Percentiles rank a stretch among this genome's conserved stretches.
These are phyloP conservation scores for Capronia epimyces DNA, from an alignment of 2,329 filamentous ascomycete species.

Conservation along the genomic window DNA sequence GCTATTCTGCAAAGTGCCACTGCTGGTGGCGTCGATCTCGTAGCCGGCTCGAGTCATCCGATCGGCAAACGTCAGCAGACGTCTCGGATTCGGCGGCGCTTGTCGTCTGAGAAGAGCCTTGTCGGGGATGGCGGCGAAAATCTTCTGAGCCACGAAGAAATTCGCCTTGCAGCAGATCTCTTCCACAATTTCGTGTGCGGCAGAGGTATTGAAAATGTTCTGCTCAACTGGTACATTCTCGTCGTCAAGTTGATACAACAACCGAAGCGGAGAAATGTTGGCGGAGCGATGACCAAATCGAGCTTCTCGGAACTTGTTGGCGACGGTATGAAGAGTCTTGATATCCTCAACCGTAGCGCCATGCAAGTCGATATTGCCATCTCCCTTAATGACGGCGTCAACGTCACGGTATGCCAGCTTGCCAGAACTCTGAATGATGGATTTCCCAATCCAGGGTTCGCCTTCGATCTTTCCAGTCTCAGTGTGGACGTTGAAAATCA, in stretches of 20 bases:
- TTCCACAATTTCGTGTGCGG: conserved; percentile 87
- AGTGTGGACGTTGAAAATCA: conserved; percentile 85
- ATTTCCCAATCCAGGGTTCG: conserved; percentile 89
- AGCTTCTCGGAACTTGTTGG: conserved; percentile 83
- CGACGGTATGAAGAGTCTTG: conserved; percentile 70
- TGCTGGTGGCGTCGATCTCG: conserved; percentile 82
- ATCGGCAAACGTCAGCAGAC: conserved; percentile 83
- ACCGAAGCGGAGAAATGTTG: conserved; percentile 75
- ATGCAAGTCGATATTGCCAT: conserved; percentile 57
- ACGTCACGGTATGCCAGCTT: conserved; percentile 82
- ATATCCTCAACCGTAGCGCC: conserved; percentile 69
- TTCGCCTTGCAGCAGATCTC: conserved; percentile 94
- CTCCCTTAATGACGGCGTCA: conserved; percentile 68
- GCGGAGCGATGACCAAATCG: conserved; percentile 75
- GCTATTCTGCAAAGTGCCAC: conserved; percentile 86
- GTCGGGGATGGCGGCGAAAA: conserved; percentile 73
- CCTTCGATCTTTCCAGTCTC: conserved; percentile 77
- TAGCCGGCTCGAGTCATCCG: conserved; percentile 89
- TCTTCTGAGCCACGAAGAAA: conserved; percentile 76
- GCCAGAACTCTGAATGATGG: conserved; percentile 84
- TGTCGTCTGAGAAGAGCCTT: conserved; percentile 90
- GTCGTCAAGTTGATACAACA: conserved; percentile 91
- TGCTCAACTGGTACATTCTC: conserved; percentile 96
- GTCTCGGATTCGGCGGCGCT: conserved; percentile 74
- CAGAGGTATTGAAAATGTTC: conserved; percentile 89